Evolutionary conservation across 2,329 filamentous ascomycete genomes (phyloP).

Genomic region (Epichloe coenophiala): DNA sequence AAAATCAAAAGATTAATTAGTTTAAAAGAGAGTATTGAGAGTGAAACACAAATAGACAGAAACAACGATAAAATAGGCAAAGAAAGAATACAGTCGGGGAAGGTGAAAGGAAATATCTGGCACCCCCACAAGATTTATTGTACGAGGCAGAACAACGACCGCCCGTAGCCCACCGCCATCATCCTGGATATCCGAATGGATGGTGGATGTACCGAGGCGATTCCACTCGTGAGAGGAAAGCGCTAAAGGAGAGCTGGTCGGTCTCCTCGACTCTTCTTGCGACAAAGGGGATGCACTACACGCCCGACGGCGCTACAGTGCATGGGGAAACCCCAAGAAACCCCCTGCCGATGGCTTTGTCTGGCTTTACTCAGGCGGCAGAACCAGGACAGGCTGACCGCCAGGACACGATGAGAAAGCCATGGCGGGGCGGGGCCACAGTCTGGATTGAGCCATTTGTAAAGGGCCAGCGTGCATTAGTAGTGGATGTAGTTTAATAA

Average conservation of each 20-base stretch:
- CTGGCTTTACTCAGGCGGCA: neutral
- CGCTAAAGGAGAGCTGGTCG: no score
- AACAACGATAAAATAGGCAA: neutral
- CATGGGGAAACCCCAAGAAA: neutral
- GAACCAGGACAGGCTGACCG: neutral
- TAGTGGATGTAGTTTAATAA: slow-evolving; percentile 9
- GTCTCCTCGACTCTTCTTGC: no score
- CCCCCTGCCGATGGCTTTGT: neutral
- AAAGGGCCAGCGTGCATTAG: neutral
- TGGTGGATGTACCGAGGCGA: no score
- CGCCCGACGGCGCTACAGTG: neutral
- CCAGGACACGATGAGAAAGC: neutral
- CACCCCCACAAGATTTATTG: no score
- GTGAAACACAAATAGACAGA: neutral
- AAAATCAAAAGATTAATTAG: neutral
- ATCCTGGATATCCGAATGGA: no score
- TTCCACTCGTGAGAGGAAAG: no score
- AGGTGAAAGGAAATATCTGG: no score
- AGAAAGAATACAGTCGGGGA: neutral
- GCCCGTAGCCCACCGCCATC: no score
- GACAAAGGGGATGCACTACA: no score
- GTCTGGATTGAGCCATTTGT: slow-evolving; percentile 10
- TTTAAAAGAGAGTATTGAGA: neutral
- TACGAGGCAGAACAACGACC: no score
- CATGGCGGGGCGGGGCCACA: neutral